Base-by-base conservation (phyloP, 176 grass and related monocot genomes). In the Lolium perenne region DNA sequence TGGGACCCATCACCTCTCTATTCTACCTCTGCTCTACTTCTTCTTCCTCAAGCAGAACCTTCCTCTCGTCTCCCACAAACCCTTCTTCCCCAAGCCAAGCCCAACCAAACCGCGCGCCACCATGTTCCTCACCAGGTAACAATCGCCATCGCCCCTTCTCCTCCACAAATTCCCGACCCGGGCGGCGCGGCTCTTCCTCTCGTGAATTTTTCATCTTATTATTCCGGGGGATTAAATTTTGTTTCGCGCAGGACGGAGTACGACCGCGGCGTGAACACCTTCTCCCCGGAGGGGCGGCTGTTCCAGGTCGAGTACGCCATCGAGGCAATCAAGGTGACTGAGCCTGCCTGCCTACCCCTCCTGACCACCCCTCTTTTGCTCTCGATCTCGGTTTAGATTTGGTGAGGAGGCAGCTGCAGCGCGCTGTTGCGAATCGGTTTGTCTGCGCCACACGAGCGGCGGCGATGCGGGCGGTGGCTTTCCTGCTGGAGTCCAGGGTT, bases 281-380 rank as follows among this genome's bases (percentile, higher is more conserved):
- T 95, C 86, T 95, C 94, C 4, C 94, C 94, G 15, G 94, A 95
- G 87, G 94, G 91, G 26, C 78, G 94, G 83, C 66, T 95, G 35
- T 95, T 96, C 83, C 94, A 96, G 91, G 94, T 96, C 35, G 94
- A 96, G 67, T 96, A 96, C 84, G 94, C 94, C 82, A 96, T 93
- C 60, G 91, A 96, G 89, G 94, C 91, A 61, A 96, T 96, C 84
- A 93, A 96, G 94, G 94, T 96, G 74, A 35, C 10, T 18, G 50
- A 76, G 45, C 46, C 32, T 58, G 45, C 46, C 32, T 58, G 64
- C 46, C 71, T 16, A 51, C 14, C 46, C 46, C 71, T 75, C 22
- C 72, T 9, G 71, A 51, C 3, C 20, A 45, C 38, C 56, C 68
- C 66, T n/a, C 38, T 51, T 2, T 47, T 18, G 38, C 38, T 14